Evolutionary conservation across 495 filamentous ascomycete genomes (phyloP).

Genomic region (Cryomyces minteri): DNA sequence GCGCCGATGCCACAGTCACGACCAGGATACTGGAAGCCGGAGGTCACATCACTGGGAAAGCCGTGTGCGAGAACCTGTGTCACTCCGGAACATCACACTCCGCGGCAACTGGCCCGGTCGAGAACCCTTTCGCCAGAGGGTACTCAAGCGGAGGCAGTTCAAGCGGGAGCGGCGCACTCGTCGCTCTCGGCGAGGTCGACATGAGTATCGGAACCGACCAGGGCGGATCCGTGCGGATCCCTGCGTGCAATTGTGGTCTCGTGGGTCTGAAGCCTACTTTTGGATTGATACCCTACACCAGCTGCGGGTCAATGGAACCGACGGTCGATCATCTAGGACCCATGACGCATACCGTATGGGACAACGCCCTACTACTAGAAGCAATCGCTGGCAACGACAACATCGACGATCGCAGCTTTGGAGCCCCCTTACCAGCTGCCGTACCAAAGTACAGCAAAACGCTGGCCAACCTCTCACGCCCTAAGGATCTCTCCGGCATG

Average conservation of each 20-base stretch:
- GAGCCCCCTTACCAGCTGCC: conserved; percentile 6
- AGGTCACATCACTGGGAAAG: conserved; percentile 17
- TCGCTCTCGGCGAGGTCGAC: conserved; percentile 30
- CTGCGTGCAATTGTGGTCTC: conserved; percentile 20
- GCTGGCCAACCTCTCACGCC: conserved; percentile 9
- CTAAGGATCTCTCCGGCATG: conserved; percentile 30
- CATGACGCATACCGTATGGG: conserved; percentile 29
- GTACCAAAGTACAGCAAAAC: conserved; percentile 20
- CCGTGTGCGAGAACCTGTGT: conserved; percentile 26
- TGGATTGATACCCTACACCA: conserved; percentile 19
- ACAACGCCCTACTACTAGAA: conserved; percentile 31
- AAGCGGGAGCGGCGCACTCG: conserved; percentile 35
- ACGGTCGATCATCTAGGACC: conserved; percentile 17
- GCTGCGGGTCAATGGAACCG: conserved; percentile 16
- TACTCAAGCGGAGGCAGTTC: conserved; percentile 37
- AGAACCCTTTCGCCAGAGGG: conserved; percentile 18
- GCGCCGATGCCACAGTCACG: conserved; percentile 23
- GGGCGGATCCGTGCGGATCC: conserved; percentile 41
- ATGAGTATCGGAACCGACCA: conserved; percentile 41
- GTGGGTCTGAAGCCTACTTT: conserved; percentile 24
- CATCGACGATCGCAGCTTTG: conserved; percentile 34
- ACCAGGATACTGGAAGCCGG: conserved; percentile 27
- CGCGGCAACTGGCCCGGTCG: conserved; percentile 22
- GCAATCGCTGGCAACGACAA: conserved; percentile 35
- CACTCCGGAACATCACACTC: conserved; percentile 16